These are phyloP conservation scores for Smallanthus sonchifolius DNA, from an alignment of 129 eudicot genomes.

Conservation along the genomic window DNA sequence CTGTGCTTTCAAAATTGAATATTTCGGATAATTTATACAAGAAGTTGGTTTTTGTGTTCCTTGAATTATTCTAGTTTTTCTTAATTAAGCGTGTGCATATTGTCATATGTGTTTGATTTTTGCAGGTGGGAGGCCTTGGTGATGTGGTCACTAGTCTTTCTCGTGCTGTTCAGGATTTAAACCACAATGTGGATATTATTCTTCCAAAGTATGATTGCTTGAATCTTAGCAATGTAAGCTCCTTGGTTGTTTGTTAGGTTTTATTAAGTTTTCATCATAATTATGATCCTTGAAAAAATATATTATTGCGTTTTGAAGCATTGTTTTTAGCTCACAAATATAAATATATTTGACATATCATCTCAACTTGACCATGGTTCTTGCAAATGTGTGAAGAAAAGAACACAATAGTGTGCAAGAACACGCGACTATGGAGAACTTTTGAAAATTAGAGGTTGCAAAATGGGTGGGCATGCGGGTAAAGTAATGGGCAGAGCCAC, in stretches of 20 bases:
- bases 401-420: background rate
- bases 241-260: conserved; percentile 15
- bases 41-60: background rate
- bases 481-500: background rate
- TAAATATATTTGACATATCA: background rate
- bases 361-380: background rate
- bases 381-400: conserved; percentile 6
- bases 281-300: background rate
- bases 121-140: conserved; percentile 98
- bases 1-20: background rate
- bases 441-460: background rate
- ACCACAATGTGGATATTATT: conserved; percentile 83
- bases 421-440: background rate
- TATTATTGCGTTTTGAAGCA: background rate
- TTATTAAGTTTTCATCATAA: background rate
- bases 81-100: background rate
- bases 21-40: background rate
- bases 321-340: background rate
- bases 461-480: background rate
- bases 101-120: conserved; percentile 6
- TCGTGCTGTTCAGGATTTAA: conserved; percentile 92
- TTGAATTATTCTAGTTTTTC: background rate
- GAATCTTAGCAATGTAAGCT: conserved; percentile 85
- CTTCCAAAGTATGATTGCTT: conserved; percentile 95
- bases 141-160: conserved; percentile 99